Evolutionary conservation across 768 basidiomycete genomes (phyloP), one percentile per base, ranked within the genome.

Genomic region (Xerocomellus intermedius): DNA sequence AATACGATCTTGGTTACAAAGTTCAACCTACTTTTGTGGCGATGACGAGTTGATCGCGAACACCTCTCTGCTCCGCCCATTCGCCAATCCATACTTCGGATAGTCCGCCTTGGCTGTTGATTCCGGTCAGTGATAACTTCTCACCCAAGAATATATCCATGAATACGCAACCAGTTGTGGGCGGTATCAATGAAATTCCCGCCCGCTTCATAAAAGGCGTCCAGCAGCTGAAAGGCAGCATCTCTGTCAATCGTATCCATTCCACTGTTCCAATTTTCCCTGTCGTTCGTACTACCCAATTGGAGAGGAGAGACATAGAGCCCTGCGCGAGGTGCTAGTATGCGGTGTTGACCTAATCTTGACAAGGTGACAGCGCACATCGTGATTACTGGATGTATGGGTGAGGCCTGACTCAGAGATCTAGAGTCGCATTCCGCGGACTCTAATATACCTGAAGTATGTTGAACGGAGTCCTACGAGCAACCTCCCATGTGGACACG

Each of bases 11-110:
- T 24, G 28, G 28, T 3, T 30, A 9, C 28, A n/a, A n/a, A n/a
- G n/a, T n/a, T n/a, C n/a, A 5, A 9, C 21, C 26, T 4, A 39
- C 48, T 28, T 49, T 49, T 38, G 48, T 49, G 37, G 48, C 48
- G 48, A 49, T 39, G 37, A 49, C 48, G 9, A 49, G 36, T 28
- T 30, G 26, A 28, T 49, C 28, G 19, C 48, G 48, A 30, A 39
- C 26, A 16, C 26, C 0, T 39, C 37, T 28, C 19, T 39, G 26
- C 19, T 50, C 38, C 19, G 38, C 38, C 48, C 48, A 41, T 21
- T 50, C 48, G 14, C 48, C 48, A 41, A 50, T 28, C 48, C 48
- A 16, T 30, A 30, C 48, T 38, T 50, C 48, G n/a, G 48, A 50
- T 32, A 42, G 32, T 41, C 28, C 38, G 14, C 24, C 48, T 26